phyloP scores from a whole-genome alignment of 2,329 filamentous ascomycete species.

The Monosporascus sp. region DNA sequence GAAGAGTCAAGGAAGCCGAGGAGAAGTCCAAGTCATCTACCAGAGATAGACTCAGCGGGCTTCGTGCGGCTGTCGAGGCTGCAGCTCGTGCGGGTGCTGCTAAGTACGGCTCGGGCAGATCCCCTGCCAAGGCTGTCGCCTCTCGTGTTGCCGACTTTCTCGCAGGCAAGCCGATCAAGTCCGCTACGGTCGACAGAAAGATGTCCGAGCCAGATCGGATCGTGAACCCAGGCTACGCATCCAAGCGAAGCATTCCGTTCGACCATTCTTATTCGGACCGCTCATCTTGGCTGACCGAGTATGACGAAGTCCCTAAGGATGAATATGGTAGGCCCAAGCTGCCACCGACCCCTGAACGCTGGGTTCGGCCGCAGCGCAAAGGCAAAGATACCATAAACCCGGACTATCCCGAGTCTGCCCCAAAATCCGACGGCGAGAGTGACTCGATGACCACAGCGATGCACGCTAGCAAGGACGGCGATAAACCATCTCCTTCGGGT shows the following conservation, averaged over 20 bases:
- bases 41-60: not conserved
- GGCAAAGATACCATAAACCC: too few relatives aligned
- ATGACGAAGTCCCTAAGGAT: not conserved
- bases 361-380: too few relatives aligned
- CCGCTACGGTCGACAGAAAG: not conserved
- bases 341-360: not conserved
- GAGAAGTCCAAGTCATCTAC: not conserved
- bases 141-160: constrained; percentile 1
- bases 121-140: not conserved
- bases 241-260: constrained; percentile 1
- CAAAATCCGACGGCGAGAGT: too few relatives aligned
- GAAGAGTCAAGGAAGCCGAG: not conserved
- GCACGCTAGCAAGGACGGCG: too few relatives aligned
- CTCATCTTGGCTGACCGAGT: constrained; percentile 2
- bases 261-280: constrained; percentile 1
- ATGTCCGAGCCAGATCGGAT: not conserved
- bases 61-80: constrained; percentile 3
- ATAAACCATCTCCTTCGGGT: too few relatives aligned
- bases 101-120: constrained; percentile 1
- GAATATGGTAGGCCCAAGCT: not conserved
- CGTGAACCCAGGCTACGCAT: not conserved
- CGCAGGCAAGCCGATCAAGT: not conserved
- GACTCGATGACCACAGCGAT: too few relatives aligned
- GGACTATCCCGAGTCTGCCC: too few relatives aligned
- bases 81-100: constrained; percentile 1